phyloP scores from a whole-genome alignment of 1,284 basidiomycete genomes.

The Papiliotrema laurentii region DNA sequence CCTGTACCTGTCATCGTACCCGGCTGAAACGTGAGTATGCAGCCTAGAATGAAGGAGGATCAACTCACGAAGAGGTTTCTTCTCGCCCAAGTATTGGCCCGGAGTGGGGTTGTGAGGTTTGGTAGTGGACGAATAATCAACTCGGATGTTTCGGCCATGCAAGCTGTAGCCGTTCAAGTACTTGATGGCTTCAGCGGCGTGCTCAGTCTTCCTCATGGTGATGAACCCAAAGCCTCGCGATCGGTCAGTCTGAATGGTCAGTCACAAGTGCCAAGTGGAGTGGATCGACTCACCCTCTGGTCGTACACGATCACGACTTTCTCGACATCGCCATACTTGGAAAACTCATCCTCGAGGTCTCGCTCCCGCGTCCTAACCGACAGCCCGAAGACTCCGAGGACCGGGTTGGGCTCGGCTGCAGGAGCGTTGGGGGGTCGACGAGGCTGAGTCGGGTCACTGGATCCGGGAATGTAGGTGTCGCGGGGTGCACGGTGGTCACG shows the following conservation, averaged over 20 bases:
- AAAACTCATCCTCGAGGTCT: slow-evolving; percentile 92
- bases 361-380: slow-evolving; percentile 91
- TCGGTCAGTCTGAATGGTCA: slow-evolving; percentile 68
- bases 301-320: slow-evolving; percentile 99
- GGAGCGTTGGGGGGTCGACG: slow-evolving; percentile 23
- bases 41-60: background rate
- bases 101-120: slow-evolving; percentile 93
- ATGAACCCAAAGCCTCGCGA: slow-evolving; percentile 98
- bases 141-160: slow-evolving; percentile 91
- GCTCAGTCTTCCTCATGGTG: slow-evolving; percentile 80
- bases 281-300: slow-evolving; percentile 68
- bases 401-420: slow-evolving; percentile 70
- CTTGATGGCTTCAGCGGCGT: slow-evolving; percentile 80
- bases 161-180: slow-evolving; percentile 90
- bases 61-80: slow-evolving; percentile 53
- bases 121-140: slow-evolving; percentile 92
- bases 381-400: slow-evolving; percentile 93
- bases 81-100: slow-evolving; percentile 94
- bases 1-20: background rate
- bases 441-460: background rate
- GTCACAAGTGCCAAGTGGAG: background rate
- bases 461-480: background rate
- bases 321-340: slow-evolving; percentile 80
- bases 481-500: background rate
- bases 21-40: background rate